phyloP scores from a whole-genome alignment of 257 asterid species.

The Penstemon barbatus region DNA sequence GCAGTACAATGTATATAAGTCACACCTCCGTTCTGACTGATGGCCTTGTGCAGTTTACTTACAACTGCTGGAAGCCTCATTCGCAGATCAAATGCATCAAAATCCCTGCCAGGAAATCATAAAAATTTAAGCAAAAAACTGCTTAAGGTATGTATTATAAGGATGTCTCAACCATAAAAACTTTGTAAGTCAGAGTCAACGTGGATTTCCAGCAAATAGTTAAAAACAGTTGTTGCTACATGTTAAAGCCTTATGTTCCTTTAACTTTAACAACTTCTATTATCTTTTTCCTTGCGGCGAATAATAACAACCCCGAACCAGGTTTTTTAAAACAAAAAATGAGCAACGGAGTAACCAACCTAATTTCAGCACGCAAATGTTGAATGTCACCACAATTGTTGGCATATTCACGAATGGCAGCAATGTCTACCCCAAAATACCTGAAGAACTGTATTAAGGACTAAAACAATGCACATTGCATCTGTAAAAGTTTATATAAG shows the following conservation, averaged over 20 bases:
- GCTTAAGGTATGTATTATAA: too few relatives aligned
- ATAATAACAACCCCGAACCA: too few relatives aligned
- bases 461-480: constrained; percentile 27
- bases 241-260: too few relatives aligned
- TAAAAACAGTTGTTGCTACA: too few relatives aligned
- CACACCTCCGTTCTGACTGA: constrained; percentile 77
- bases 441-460: constrained; percentile 58
- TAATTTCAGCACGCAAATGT: constrained; percentile 87
- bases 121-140: neutral
- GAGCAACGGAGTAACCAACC: constrained; percentile 42
- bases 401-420: constrained; percentile 75
- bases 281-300: too few relatives aligned
- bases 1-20: constrained; percentile 96
- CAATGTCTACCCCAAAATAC: constrained; percentile 82
- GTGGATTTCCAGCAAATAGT: too few relatives aligned
- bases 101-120: constrained; percentile 64
- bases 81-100: constrained; percentile 88
- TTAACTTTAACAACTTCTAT: too few relatives aligned
- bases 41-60: constrained; percentile 67
- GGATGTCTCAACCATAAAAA: too few relatives aligned
- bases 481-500: neutral
- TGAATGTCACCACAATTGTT: constrained; percentile 65
- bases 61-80: constrained; percentile 90
- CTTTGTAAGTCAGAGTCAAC: too few relatives aligned
- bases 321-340: too few relatives aligned